Evolutionary conservation across 164 flowering plant genomes (phyloP).

Genomic region (Berberis vulgaris): DNA sequence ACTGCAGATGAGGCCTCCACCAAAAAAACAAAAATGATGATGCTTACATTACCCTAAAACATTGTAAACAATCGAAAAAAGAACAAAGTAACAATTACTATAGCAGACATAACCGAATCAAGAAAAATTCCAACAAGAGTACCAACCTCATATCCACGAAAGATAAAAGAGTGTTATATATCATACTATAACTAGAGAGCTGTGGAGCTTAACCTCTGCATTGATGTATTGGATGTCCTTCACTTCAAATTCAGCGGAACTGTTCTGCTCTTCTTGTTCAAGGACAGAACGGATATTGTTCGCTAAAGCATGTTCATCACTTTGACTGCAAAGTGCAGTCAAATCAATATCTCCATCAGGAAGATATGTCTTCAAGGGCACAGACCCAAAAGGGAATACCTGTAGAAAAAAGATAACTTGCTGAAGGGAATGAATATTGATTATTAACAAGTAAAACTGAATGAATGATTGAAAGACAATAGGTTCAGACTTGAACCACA

Average conservation of each 20-base stretch:
- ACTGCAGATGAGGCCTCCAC: too few species aligned
- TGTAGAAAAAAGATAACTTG: slow-evolving; percentile 16
- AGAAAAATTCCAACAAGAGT: neutral
- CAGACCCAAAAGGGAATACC: slow-evolving; percentile 85
- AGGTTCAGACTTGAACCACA: neutral
- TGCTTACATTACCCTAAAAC: too few species aligned
- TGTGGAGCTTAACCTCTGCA: slow-evolving; percentile 55
- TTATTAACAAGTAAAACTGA: neutral
- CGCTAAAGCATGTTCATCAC: slow-evolving; percentile 45
- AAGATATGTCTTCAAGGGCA: slow-evolving; percentile 84
- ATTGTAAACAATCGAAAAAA: too few species aligned
- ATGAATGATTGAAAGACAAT: too few species aligned
- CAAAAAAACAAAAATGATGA: too few species aligned
- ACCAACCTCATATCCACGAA: neutral
- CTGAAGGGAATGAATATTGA: neutral
- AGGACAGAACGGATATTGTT: slow-evolving; percentile 43
- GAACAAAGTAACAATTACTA: too few species aligned
- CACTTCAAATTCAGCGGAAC: slow-evolving; percentile 47
- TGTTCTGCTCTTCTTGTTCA: slow-evolving; percentile 46
- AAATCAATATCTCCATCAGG: slow-evolving; percentile 97
- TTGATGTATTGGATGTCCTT: slow-evolving; percentile 67
- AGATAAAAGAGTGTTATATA: too few species aligned
- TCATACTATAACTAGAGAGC: neutral
- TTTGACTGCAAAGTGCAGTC: slow-evolving; percentile 46
- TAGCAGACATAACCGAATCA: too few species aligned